Percentiles rank a stretch among this genome's conserved stretches.
Conservation (phyloP, 2,329 filamentous ascomycete genomes). For the Phyllachora maydis region DNA sequence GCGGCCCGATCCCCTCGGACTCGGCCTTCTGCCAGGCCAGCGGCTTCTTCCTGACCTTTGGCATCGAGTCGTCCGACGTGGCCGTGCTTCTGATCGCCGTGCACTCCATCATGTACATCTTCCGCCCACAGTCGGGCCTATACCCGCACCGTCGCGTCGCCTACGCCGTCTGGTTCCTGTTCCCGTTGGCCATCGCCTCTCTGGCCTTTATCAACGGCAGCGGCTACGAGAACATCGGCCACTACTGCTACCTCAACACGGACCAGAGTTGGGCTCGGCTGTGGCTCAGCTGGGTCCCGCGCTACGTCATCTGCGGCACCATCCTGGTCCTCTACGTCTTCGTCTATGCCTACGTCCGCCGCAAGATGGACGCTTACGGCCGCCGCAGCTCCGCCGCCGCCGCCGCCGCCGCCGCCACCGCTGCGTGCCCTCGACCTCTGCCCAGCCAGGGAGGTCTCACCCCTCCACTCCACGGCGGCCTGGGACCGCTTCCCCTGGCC, state of each 20-base stretch:
- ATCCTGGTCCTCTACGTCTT: constrained; percentile 45
- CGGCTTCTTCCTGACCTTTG: constrained; percentile 45
- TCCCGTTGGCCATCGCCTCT: constrained; percentile 38
- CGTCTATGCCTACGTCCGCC: constrained; percentile 48
- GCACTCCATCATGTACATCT: constrained; percentile 53
- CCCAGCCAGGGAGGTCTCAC: no score
- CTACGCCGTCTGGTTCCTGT: constrained; percentile 30
- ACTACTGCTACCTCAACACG: constrained; percentile 49
- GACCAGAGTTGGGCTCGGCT: constrained; percentile 48
- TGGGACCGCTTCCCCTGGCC: no score
- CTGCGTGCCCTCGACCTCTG: no score
- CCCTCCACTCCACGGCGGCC: no score
- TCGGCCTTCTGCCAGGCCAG: constrained; percentile 44
- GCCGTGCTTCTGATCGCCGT: constrained; percentile 53
- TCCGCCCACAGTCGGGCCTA: constrained; percentile 41
- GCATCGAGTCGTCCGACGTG: constrained; percentile 51
- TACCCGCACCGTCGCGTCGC: constrained; percentile 44
- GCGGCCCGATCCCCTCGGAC: constrained; percentile 24
- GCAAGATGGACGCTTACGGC: constrained; percentile 18
- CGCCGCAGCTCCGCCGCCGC: constrained; percentile 7
- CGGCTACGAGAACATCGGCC: constrained; percentile 40
- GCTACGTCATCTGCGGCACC: constrained; percentile 44
- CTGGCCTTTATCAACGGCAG: constrained; percentile 39
- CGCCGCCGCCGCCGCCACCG: no score
- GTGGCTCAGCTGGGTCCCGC: constrained; percentile 51